Evolutionary conservation across 371 early-diverging fungal species (phyloP).

Genomic region (Mortierella sp.): DNA sequence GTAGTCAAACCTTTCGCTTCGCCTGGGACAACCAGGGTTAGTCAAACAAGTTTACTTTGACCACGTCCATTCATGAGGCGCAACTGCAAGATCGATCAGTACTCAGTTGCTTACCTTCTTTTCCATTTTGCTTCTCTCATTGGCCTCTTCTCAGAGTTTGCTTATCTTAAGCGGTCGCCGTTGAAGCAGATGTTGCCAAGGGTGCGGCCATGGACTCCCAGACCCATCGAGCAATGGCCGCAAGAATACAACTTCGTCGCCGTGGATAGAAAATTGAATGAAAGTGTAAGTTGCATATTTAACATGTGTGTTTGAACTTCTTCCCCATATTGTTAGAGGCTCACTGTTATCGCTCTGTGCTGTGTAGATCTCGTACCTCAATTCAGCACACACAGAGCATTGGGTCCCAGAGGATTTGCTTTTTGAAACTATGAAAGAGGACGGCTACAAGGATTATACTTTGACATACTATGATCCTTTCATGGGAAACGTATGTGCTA

Average conservation of each 20-base stretch:
- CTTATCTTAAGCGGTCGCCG: slow-evolving; percentile 16
- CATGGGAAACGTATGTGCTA: slow-evolving; percentile 35
- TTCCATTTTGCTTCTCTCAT: background rate
- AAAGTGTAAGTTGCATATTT: too few relatives aligned
- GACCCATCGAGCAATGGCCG: slow-evolving; percentile 7
- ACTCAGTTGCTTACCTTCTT: background rate
- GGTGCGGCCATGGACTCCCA: slow-evolving; percentile 34
- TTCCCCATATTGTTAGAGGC: too few relatives aligned
- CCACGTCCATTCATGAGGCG: too few relatives aligned
- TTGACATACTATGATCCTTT: slow-evolving; percentile 35
- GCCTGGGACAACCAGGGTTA: slow-evolving; percentile 27
- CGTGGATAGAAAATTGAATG: too few relatives aligned
- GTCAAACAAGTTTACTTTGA: background rate
- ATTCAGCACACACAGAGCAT: slow-evolving; percentile 7
- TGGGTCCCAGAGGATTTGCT: slow-evolving; percentile 13
- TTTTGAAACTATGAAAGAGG: slow-evolving; percentile 7
- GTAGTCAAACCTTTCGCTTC: slow-evolving; percentile 12
- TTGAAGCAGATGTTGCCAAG: slow-evolving; percentile 40
- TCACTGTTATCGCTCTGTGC: too few relatives aligned
- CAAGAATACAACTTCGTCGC: too few relatives aligned
- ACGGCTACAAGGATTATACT: slow-evolving; percentile 14
- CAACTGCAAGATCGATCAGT: background rate
- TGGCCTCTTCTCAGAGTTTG: slow-evolving; percentile 11
- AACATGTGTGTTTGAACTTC: slow-evolving; percentile 3
- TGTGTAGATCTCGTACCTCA: slow-evolving; percentile 18